Conservation (phyloP, 2,329 filamentous ascomycete genomes). For the Xylaria digitata region DNA sequence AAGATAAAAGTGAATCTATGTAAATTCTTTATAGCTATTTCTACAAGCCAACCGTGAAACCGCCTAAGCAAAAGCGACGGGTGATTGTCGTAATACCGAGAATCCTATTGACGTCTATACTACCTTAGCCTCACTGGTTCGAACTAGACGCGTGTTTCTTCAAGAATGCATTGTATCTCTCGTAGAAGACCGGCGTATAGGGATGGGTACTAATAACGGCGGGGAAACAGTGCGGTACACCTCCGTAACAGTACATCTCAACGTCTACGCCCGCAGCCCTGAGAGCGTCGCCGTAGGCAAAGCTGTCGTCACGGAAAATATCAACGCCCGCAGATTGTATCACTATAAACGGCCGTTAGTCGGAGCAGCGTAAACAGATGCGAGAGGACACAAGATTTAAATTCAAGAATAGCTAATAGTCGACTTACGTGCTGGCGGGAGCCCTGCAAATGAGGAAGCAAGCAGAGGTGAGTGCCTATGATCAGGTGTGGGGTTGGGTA, state of each 20-base stretch:
- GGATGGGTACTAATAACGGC: slow-evolving; percentile 20
- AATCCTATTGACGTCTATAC: neutral
- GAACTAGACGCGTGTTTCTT: slow-evolving; percentile 28
- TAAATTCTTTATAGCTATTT: neutral
- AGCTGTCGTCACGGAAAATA: slow-evolving; percentile 33
- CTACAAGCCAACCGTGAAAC: neutral
- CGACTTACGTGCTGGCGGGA: slow-evolving; percentile 35
- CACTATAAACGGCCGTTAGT: slow-evolving; percentile 13
- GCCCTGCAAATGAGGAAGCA: slow-evolving; percentile 21
- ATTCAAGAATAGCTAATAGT: neutral
- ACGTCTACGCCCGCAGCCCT: slow-evolving; percentile 22
- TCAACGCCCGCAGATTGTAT: slow-evolving; percentile 39
- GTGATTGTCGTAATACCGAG: neutral
- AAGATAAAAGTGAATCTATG: neutral
- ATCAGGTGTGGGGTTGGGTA: slow-evolving; percentile 30
- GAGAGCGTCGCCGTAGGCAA: slow-evolving; percentile 36
- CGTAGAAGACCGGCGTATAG: slow-evolving; percentile 32
- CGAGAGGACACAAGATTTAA: neutral
- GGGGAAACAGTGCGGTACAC: slow-evolving; percentile 39
- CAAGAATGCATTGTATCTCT: slow-evolving; percentile 34
- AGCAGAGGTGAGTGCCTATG: slow-evolving; percentile 36
- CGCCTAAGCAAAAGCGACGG: neutral
- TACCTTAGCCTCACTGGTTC: neutral
- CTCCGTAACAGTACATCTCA: slow-evolving; percentile 30
- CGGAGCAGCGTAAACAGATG: neutral